Percentiles rank a stretch among this genome's conserved stretches.
Conservation (phyloP, 768 basidiomycete species). For the Rhizopogon vulgaris region DNA sequence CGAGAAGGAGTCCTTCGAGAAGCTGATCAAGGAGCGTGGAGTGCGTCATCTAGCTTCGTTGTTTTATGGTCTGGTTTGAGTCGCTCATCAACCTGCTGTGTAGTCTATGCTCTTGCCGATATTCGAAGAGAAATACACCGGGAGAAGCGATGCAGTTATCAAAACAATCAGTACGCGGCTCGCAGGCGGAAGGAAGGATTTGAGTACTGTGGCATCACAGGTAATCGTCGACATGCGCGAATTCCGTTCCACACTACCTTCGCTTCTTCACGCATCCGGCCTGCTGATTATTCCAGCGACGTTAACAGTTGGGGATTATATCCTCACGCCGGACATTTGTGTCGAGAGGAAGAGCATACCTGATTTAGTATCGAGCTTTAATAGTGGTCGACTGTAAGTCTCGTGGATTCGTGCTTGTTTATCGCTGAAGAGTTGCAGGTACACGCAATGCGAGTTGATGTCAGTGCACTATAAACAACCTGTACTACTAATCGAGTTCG, state of each 20-base stretch:
- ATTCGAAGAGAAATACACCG: slow-evolving; percentile 49
- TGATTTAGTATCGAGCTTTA: slow-evolving; percentile 90
- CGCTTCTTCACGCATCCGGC: slow-evolving; percentile 76
- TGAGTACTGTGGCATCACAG: slow-evolving; percentile 66
- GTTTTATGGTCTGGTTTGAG: not conserved
- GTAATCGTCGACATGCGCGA: slow-evolving; percentile 97
- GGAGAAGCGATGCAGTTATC: slow-evolving; percentile 51
- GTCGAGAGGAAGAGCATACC: slow-evolving; percentile 94
- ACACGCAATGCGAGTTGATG: slow-evolving; percentile 97
- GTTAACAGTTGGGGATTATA: slow-evolving; percentile 92
- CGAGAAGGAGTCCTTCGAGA: slow-evolving; percentile 93
- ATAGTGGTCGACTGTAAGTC: slow-evolving; percentile 85
- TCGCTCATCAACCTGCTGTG: not conserved
- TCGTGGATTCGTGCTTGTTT: not conserved
- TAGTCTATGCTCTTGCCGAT: slow-evolving; percentile 91
- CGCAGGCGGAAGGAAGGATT: slow-evolving; percentile 76
- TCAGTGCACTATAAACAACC: slow-evolving; percentile 93
- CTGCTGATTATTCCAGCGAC: slow-evolving; percentile 86
- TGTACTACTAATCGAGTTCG: slow-evolving; percentile 91
- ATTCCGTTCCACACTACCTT: slow-evolving; percentile 89
- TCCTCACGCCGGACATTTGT: slow-evolving; percentile 91
- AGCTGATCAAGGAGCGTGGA: slow-evolving; percentile 85
- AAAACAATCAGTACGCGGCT: slow-evolving; percentile 80
- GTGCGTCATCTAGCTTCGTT: slow-evolving; percentile 41
- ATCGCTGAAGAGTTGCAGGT: slow-evolving; percentile 40